Base-by-base conservation (phyloP, 2,329 filamentous ascomycete genomes). In the Neonectria coccinea region DNA sequence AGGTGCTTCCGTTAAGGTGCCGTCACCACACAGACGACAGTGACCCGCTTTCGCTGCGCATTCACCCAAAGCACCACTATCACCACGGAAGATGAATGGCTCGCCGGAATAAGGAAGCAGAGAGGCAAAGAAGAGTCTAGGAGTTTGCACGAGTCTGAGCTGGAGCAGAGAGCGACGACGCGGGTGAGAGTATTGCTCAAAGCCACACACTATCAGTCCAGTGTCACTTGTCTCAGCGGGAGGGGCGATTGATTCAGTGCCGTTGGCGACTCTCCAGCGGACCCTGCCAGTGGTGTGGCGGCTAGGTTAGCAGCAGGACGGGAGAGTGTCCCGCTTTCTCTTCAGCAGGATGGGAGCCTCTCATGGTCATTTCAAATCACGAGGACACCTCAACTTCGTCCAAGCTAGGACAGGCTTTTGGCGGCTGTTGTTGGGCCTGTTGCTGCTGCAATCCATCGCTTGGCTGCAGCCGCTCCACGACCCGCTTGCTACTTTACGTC, bases 1-100 rank as follows among this genome's bases (percentile, higher is more conserved):
- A 74, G 72, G 72, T 65, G 63, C 62, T 55, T 68, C 66, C 67
- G 63, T 55, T 54, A 60, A 65, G 54, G 72, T 73, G 68, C 71
- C 71, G 71, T 73, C 70, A 74, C 70, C 67, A 72, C 64, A 47
- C 56, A 64, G 57, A 65, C 52, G 56, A 65, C 52, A 39, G 51
- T 48, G 65, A 65, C 65, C 65, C 65, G 62, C 61, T 58, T 56
- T 59, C 11, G 39, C 20, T 53, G 48, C 39, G 52, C 56, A 56
- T 56, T 50, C 50, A 20, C n/a, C 60, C 61, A 54, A 51, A 55
- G 51, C 45, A 44, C 29, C n/a, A 50, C 20, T 22, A 44, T 55
- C 39, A 25, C 36, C 16, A 42, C 8, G 22, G 22, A 44, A 27
- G 36, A 44, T 16, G 5, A 55, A 31, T 8, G 16, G n/a, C 10